Base-by-base conservation (phyloP, 2,329 filamentous ascomycete species). In the Phaeosphaeria sp. region DNA sequence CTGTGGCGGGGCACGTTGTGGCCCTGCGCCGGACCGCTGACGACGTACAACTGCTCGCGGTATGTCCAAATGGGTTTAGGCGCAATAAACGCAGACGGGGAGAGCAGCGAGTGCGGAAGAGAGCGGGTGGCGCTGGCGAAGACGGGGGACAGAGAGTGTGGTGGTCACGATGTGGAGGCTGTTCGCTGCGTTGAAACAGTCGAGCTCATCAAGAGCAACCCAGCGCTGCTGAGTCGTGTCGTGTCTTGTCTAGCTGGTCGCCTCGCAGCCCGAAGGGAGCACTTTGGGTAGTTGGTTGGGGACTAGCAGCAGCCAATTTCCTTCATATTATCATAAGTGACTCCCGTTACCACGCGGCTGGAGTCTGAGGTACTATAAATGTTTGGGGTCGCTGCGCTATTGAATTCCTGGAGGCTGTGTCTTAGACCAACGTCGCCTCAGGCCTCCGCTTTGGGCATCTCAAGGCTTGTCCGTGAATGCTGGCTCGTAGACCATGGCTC, bases 111-210 rank as follows among this genome's bases (percentile, higher is more conserved):
- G 56, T 53, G 46, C 54, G 51, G 42, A 50, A 44, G 44, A 22
- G n/a, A 43, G 59, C 53, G 53, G 61, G 15, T 15, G 36, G 36
- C 17, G 13, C 13, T 39, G 36, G 36, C 13, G 17, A 39, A n/a
- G 15, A 39, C n/a, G 36, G 25, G 54, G 46, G 46, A 47, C 49
- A 25, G 47, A 49, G 39, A 51, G 59, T 47, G 61, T 36, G 52
- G 50, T 45, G 55, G 63, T 55, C 36, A 58, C 57, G 61, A 56
- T 49, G 49, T 57, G 54, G 54, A 49, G 51, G 58, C 60, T 59
- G 63, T 64, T 68, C 62, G 58, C 61, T 61, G n/a, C n/a, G 51
- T 55, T 66, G 66, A 69, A 64, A 72, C 63, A 66, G 57, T 64
- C 61, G 51, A 56, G 51, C 55, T 55, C 59, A 51, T 59, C 56